Evolutionary conservation across 106 monocot genomes (phyloP).

Genomic region (Dendrobium chrysotoxum): DNA sequence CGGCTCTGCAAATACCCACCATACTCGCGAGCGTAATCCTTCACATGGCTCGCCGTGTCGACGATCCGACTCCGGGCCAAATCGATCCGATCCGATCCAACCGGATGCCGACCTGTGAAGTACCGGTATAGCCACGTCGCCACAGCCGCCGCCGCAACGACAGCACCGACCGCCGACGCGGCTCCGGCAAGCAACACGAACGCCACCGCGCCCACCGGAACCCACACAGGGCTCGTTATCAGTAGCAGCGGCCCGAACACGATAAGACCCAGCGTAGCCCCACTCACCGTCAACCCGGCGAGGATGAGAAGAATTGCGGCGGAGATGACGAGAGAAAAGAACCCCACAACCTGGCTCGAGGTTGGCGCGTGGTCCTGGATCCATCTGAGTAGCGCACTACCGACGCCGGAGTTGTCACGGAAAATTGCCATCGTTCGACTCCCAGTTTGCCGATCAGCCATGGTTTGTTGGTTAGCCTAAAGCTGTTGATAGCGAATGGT

Average conservation of each 20-base stretch:
- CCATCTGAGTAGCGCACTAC: conserved; percentile 16
- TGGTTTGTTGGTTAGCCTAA: not conserved
- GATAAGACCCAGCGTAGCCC: conserved; percentile 23
- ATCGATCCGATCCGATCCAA: conserved; percentile 47
- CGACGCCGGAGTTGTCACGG: not conserved
- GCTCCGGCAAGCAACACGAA: conserved; percentile 24
- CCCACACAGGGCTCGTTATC: conserved; percentile 61
- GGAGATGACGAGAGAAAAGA: conserved; percentile 51
- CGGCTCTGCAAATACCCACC: conserved; percentile 36
- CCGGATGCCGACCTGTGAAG: conserved; percentile 51
- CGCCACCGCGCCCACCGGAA: conserved; percentile 29
- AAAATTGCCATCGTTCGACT: not conserved
- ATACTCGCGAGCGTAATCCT: conserved; percentile 62
- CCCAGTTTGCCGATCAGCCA: conserved; percentile 15
- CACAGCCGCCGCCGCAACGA: conserved; percentile 26
- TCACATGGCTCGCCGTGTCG: conserved; percentile 53
- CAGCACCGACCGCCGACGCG: conserved; percentile 21
- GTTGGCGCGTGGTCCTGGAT: conserved; percentile 42
- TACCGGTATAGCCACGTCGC: conserved; percentile 68
- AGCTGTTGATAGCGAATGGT: not conserved
- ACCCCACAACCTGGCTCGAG: conserved; percentile 54
- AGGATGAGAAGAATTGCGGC: conserved; percentile 59
- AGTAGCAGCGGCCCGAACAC: conserved; percentile 44
- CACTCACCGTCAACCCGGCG: conserved; percentile 42
- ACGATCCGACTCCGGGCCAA: conserved; percentile 57